Evolutionary conservation across 805 yeast species (phyloP), one percentile per base, ranked within the genome.

Genomic region (Metschnikowia sp.): DNA sequence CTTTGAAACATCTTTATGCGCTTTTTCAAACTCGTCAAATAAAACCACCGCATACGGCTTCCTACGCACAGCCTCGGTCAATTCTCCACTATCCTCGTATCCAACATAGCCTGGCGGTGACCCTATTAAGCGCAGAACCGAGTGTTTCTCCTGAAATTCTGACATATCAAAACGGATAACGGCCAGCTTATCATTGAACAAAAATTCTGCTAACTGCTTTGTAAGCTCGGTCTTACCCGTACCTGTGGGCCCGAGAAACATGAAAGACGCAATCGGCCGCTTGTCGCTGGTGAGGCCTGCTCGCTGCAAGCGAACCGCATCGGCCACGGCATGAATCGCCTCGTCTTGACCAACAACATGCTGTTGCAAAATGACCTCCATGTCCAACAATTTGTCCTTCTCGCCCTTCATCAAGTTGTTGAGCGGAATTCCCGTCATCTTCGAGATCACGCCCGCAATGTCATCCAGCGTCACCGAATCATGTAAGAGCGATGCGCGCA

Each of bases 101-200:
- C 97, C 94, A 19, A 92, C 97, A 64, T 92, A 92, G 8, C 98
- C 97, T 30, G 99, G 99, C 5, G 99, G 99, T 0, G 98, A 94
- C 43, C 99, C 99, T 57, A 92, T 90, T 53, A 92, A 77, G 53
- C 97, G 80, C 39, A 96, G 85, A 7, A 94, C 83, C 0, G 96
- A 78, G 67, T 90, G 97, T 63, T 87, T 86, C 63, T 92, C 99
- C 69, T 92, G 98, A 66, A 94, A 92, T 65, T 92, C 99, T 18
- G 96, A 88, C 99, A 94, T 94, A 66, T 92, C 99, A 64, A 92
- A 92, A 57, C 99, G 76, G 22, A 91, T 82, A 32, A 92, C 90
- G 9, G 96, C 81, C 38, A 82, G 76, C 60, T 88, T 89, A 64
- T 92, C 92, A 61, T 90, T 94, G 68, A 94, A 94, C 58, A 92